Base-by-base conservation (phyloP, 768 basidiomycete species). In the Hericium alpestre region DNA sequence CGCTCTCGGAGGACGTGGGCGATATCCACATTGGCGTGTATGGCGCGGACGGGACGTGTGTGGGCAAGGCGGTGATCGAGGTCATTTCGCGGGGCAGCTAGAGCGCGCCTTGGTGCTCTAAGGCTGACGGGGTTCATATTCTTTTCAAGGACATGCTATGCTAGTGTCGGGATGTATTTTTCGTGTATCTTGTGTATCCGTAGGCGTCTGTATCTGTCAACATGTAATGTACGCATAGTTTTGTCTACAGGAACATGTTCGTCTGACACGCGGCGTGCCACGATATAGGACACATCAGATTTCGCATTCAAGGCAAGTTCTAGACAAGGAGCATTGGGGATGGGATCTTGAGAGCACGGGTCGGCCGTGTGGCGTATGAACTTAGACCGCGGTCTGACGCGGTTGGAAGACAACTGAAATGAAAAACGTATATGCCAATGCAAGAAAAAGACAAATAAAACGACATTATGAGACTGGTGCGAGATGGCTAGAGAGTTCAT, bases 61-160 rank as follows among this genome's bases (percentile, higher is more conserved):
- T 63, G 20, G 62, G 57, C 2, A 54, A 59, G 48, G 59, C 62
- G 38, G 60, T 63, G 39, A 51, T 63, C 39, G 62, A 63, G 40
- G 62, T 63, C 25, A 60, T 63, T 37, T 38, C 43, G 41, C 56
- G 61, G 23, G 61, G 61, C 16, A 38, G 59, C 25, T 62, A 55
- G 39, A 39, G 20, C 16, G n/a, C 20, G 43, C 20, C n/a, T 46
- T 46, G 49, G 32, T 15, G 49, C 15, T 51, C 39, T 22, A 15
- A 50, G 57, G 23, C 41, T 58, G 37, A 51, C 53, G 53, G 51
- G 52, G 58, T 18, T 25, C 16, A 20, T 15, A 46, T 15, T 46
- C 11, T n/a, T 46, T 56, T 53, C 38, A 27, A 38, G 9, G 48
- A 59, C 51, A 27, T 18, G 57, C 52, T 59, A 54, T 59, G 50